Base-by-base conservation (phyloP, 2,329 filamentous ascomycete genomes). In the Fusarium zealandicum region DNA sequence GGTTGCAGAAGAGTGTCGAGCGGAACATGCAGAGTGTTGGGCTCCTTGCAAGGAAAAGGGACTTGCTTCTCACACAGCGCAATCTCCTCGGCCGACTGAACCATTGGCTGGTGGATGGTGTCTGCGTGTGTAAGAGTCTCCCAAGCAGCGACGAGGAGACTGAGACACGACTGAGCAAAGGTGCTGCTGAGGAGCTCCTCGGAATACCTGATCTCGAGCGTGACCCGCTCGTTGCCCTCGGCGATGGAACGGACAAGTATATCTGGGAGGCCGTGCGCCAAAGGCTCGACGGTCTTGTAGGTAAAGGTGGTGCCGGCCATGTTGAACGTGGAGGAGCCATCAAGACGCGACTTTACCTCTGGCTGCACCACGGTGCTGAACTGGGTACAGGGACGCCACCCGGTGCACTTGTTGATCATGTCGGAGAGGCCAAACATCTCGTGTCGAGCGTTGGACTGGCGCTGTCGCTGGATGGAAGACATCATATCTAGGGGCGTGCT, bases 341-440 rank as follows among this genome's bases (percentile, higher is more conserved):
- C 73, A 12, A 64, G 47, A 2, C 61, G 58, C 10, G 54, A 31
- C 4, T 61, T 62, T 1, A 59, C 47, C 32, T 79, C 75, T 54
- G 85, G 82, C 41, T 83, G 78, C 3, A 86, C 77, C 2, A 84
- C 70, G 3, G 80, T 81, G 69, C 81, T 81, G 68, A 84, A 82
- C 1, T 76, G 77, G 3, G 78, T 80, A 75, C 81, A 83, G 22
- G 77, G 73, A 0, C 80, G 75, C 80, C 82, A 85, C 5, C 76
- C 65, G 3, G 82, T 84, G 63, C 82, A 85, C 38, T 78, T 75
- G 30, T 79, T 75, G 3, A 84, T 73, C 6, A 86, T 77, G n/a
- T 80, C 76, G 3, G 77, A 70, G 51, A 79, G 78, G 5, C 82
- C 80, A 35, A 84, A 72, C 38, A 76, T 78, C 64, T 84, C 82